Conservation (phyloP, 2,329 filamentous ascomycete species). For the Huntiella omanensis region DNA sequence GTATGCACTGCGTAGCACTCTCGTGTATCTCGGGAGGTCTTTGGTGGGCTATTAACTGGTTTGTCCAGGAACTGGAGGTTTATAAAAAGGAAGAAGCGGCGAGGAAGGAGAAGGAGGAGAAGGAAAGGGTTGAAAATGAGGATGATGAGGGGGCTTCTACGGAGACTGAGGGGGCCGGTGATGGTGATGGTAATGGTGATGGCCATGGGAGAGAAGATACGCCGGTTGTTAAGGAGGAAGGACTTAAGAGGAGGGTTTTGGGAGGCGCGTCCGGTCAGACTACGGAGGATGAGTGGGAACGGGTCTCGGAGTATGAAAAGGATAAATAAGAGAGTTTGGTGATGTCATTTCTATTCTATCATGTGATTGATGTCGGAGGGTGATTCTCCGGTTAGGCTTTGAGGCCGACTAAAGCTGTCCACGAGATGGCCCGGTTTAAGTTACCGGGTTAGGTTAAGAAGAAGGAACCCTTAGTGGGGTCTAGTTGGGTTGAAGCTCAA, state of each 20-base stretch:
- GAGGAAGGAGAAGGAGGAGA: conserved; percentile 21
- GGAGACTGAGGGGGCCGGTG: conserved; percentile 22
- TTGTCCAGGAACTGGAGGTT: conserved; percentile 46
- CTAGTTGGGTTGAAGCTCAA: too few species aligned
- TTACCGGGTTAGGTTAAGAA: too few species aligned
- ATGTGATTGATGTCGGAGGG: too few species aligned
- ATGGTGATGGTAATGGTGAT: conserved; percentile 30
- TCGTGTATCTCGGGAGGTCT: conserved; percentile 62
- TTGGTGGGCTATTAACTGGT: conserved; percentile 97
- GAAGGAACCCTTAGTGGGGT: too few species aligned
- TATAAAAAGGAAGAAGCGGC: conserved; percentile 24
- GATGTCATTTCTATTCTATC: background rate
- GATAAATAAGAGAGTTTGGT: conserved; percentile 25
- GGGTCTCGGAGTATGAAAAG: conserved; percentile 58
- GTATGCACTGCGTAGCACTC: conserved; percentile 72
- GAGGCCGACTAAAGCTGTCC: too few species aligned
- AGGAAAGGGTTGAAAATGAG: conserved; percentile 24
- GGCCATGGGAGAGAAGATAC: conserved; percentile 2
- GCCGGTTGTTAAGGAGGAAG: conserved; percentile 13
- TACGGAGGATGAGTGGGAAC: conserved; percentile 96
- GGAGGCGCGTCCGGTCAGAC: conserved; percentile 41
- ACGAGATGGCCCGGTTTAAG: too few species aligned
- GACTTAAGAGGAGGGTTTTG: conserved; percentile 30
- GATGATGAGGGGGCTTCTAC: conserved; percentile 10
- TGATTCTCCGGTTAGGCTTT: too few species aligned